Base-by-base conservation (phyloP, 78 protist genomes). In the Acrasis kona region DNA sequence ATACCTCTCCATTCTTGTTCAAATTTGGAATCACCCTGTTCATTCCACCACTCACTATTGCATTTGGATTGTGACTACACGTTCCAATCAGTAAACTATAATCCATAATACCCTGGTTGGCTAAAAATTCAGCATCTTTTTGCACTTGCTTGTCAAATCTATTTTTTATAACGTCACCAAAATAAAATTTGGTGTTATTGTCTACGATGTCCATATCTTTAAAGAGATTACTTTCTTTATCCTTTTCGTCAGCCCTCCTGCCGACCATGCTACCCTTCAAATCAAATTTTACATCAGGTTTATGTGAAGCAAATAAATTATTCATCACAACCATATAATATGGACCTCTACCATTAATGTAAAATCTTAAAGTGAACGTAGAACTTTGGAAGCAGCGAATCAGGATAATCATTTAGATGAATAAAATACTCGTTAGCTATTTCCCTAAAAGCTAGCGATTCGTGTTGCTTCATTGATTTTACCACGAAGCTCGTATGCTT, bases 241-340 rank as follows among this genome's bases (percentile, higher is more conserved):
- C 68, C 19, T 8, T 12, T 29, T 1, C 41, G 32, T 5, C 10
- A 1, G 71, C 78, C 12, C 29, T 0, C 78, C 84, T 50, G 12
- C 78, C 70, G 12, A 65, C 36, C n/a, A 74, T 41, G 6, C 77
- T n/a, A 1, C 78, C 97, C 83, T 95, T 92, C 7, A 96, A 78
- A 68, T 93, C 96, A 78, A 77, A 91, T 5, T 86, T 30, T 77
- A 80, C 86, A 39, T 85, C 84, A 28, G 88, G 84, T 7, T 39
- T n/a, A 31, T 61, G 65, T 1, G 70, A 75, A 12, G 95, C 84
- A 39, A 91, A 87, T 8, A 92, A 61, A 67, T 93, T 92, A 42
- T 77, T 77, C 96, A 93, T 96, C 30, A 93, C 89, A 12, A 96
- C 39, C n/a, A n/a, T n/a, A n/a, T n/a, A n/a, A n/a, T n/a, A n/a